Evolutionary conservation across 805 yeast genomes (phyloP).

Genomic region (Metschnikowia gruessii): DNA sequence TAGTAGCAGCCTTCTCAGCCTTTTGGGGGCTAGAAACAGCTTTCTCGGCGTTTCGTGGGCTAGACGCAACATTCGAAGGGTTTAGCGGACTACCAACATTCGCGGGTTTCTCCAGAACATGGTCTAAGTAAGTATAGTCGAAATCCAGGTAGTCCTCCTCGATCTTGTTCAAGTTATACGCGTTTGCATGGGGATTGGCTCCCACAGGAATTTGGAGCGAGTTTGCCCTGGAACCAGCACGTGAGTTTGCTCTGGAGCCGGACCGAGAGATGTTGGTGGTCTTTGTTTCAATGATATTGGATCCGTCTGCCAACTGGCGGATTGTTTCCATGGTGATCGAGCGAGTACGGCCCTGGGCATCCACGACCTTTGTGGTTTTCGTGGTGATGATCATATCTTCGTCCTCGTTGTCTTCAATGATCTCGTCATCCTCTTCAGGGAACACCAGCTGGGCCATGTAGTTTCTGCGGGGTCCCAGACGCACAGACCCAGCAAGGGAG

Average conservation of each 20-base stretch:
- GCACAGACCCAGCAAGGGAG: slow-evolving; percentile 10
- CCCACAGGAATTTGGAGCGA: slow-evolving; percentile 18
- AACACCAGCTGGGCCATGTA: slow-evolving; percentile 7
- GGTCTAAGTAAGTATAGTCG: slow-evolving; percentile 41
- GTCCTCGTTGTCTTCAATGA: slow-evolving; percentile 17
- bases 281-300: slow-evolving; percentile 42
- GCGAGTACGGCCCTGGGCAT: slow-evolving; percentile 49
- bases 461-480: slow-evolving; percentile 7
- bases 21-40: too few relatives aligned
- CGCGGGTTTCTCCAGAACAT: slow-evolving; percentile 10
- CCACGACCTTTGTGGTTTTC: slow-evolving; percentile 50
- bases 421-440: slow-evolving; percentile 17
- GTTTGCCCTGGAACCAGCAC: slow-evolving; percentile 15
- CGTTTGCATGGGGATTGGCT: slow-evolving; percentile 16
- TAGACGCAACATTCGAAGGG: not conserved
- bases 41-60: too few relatives aligned
- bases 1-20: too few relatives aligned
- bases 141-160: slow-evolving; percentile 44
- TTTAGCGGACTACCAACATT: not conserved
- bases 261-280: slow-evolving; percentile 39
- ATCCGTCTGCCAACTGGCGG: slow-evolving; percentile 45
- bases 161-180: slow-evolving; percentile 33
- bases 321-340: slow-evolving; percentile 55
- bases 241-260: slow-evolving; percentile 25
- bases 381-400: slow-evolving; percentile 34